phyloP scores from a whole-genome alignment of 208 protist species.

The Trypanosoma cruzi region DNA sequence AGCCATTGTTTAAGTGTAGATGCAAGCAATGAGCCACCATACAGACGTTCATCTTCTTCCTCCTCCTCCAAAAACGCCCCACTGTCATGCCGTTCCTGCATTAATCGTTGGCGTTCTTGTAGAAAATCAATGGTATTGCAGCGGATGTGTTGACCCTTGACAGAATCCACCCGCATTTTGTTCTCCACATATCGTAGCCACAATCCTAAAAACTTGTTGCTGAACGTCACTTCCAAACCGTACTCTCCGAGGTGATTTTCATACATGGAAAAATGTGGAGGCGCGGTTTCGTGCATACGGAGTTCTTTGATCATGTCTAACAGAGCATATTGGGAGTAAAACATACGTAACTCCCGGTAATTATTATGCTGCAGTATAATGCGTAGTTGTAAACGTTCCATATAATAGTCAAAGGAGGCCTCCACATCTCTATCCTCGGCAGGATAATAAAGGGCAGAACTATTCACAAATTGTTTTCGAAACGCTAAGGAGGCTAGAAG shows the following conservation, averaged over 20 bases:
- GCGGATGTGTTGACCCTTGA: constrained; percentile 70
- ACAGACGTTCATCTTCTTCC: constrained; percentile 69
- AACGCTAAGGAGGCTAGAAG: constrained; percentile 82
- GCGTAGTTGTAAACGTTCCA: constrained; percentile 75
- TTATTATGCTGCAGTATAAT: constrained; percentile 46
- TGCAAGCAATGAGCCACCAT: constrained; percentile 48
- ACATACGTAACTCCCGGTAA: constrained; percentile 56
- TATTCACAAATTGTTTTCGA: constrained; percentile 83
- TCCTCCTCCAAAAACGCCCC: constrained; percentile 67
- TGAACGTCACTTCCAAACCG: constrained; percentile 65
- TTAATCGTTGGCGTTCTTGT: constrained; percentile 61
- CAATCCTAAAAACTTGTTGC: constrained; percentile 58
- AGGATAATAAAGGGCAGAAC: constrained; percentile 66
- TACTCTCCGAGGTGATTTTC: constrained; percentile 36
- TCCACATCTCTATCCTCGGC: constrained; percentile 58
- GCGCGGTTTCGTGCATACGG: constrained; percentile 18
- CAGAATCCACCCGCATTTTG: constrained; percentile 63
- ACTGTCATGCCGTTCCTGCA: constrained; percentile 76
- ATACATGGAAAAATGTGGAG: constrained; percentile 30
- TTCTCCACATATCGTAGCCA: constrained; percentile 85
- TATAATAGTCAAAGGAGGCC: constrained; percentile 68
- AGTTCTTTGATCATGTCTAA: constrained; percentile 75
- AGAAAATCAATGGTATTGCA: constrained; percentile 23
- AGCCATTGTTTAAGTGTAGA: constrained; percentile 60
- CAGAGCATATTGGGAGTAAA: constrained; percentile 72